A percentile compares a stretch with the other conserved stretches of the same genome.
Evolutionary conservation across 1,284 basidiomycete species (phyloP).

Genomic region (Phylloboletellus chloephorus): DNA sequence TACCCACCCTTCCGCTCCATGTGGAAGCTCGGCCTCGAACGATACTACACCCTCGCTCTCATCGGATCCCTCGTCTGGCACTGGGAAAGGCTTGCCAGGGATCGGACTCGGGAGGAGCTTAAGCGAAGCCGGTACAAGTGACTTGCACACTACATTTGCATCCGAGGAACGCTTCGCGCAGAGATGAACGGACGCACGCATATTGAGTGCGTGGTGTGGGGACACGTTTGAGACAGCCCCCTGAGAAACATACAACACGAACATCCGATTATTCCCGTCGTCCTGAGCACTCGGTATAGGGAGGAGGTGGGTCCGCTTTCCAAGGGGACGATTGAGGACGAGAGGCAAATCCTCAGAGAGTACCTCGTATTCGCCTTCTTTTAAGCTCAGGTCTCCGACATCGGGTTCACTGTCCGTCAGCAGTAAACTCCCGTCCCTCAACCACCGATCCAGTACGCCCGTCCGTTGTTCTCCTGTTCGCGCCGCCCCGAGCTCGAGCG

Average conservation of each 20-base stretch:
- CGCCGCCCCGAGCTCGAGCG: slow-evolving; percentile 59
- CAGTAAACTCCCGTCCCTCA: slow-evolving; percentile 52
- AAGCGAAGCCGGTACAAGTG: slow-evolving; percentile 42
- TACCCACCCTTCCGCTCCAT: slow-evolving; percentile 37
- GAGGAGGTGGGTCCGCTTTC: slow-evolving; percentile 46
- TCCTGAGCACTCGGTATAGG: slow-evolving; percentile 33
- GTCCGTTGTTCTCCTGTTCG: slow-evolving; percentile 29
- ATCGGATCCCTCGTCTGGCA: slow-evolving; percentile 59
- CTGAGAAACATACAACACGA: slow-evolving; percentile 56
- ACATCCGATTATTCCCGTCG: slow-evolving; percentile 18
- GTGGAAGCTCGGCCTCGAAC: slow-evolving; percentile 47
- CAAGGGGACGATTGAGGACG: slow-evolving; percentile 40
- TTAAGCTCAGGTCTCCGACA: slow-evolving; percentile 6
- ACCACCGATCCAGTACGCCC: slow-evolving; percentile 53
- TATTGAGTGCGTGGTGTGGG: slow-evolving; percentile 41
- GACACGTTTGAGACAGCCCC: slow-evolving; percentile 48
- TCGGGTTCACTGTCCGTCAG: slow-evolving; percentile 24
- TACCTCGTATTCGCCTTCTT: slow-evolving; percentile 30
- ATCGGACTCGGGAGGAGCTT: slow-evolving; percentile 59
- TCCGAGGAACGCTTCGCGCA: slow-evolving; percentile 35
- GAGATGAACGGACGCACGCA: slow-evolving; percentile 41
- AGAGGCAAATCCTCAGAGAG: slow-evolving; percentile 38
- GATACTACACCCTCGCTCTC: slow-evolving; percentile 69
- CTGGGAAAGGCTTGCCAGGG: slow-evolving; percentile 50
- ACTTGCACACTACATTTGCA: slow-evolving; percentile 32